phyloP scores from a whole-genome alignment of 192 early-diverging fungal genomes.

The Coemansia umbellata region DNA sequence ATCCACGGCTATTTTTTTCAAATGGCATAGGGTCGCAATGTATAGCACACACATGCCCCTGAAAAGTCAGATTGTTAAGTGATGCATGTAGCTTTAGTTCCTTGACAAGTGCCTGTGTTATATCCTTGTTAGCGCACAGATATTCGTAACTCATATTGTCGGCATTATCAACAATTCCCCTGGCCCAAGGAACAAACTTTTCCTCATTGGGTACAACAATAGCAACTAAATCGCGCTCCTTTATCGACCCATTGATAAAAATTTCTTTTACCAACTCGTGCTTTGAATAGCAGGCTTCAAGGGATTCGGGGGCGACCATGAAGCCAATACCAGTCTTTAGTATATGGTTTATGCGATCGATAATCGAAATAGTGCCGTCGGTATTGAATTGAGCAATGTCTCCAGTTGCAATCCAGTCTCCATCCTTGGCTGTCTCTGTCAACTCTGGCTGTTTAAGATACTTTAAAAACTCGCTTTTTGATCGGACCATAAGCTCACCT shows the following conservation, averaged over 20 bases:
- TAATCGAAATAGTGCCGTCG: constrained; percentile 61
- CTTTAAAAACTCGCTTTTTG: constrained; percentile 62
- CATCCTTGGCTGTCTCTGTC: constrained; percentile 65
- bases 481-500: constrained; percentile 82
- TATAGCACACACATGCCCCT: constrained; percentile 71
- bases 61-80: constrained; percentile 61
- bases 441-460: constrained; percentile 75
- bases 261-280: constrained; percentile 71
- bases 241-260: constrained; percentile 82
- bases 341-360: constrained; percentile 74
- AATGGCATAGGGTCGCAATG: constrained; percentile 66
- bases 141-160: constrained; percentile 31
- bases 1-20: constrained; percentile 56
- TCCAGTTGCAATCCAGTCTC: constrained; percentile 73
- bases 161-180: background rate
- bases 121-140: constrained; percentile 47
- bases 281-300: constrained; percentile 68
- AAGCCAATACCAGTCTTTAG: constrained; percentile 76
- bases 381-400: constrained; percentile 70
- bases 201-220: constrained; percentile 77
- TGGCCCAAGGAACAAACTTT: constrained; percentile 61
- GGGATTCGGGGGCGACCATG: constrained; percentile 85
- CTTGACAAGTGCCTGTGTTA: constrained; percentile 57
- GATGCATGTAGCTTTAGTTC: constrained; percentile 55
- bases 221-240: constrained; percentile 72